These are phyloP conservation scores for Cordyceps militaris DNA, from an alignment of 2,329 filamentous ascomycete species.

Conservation along the genomic window DNA sequence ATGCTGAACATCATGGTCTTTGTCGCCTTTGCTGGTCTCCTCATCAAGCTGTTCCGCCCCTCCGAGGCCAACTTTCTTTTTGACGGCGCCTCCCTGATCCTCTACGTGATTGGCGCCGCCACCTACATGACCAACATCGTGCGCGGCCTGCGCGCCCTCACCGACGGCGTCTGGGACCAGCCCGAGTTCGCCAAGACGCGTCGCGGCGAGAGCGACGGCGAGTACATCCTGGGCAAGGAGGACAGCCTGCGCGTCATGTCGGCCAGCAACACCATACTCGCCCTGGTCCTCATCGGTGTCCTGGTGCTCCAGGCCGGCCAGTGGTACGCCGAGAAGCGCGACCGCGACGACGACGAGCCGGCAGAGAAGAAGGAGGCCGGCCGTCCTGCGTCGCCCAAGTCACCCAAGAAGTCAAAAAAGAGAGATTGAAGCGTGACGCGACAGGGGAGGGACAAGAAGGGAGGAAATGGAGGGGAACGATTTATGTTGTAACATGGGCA, in stretches of 20 bases:
- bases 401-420: conserved; percentile 21
- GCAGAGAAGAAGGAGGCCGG: conserved; percentile 43
- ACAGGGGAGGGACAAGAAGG: background rate
- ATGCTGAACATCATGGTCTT: conserved; percentile 91
- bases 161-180: conserved; percentile 55
- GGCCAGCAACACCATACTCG: conserved; percentile 93
- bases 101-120: conserved; percentile 80
- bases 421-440: conserved; percentile 28
- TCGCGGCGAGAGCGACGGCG: conserved; percentile 42
- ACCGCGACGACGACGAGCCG: conserved; percentile 69
- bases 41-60: conserved; percentile 91
- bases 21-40: conserved; percentile 79
- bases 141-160: conserved; percentile 83
- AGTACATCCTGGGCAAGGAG: conserved; percentile 70
- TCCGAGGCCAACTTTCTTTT: conserved; percentile 94
- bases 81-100: conserved; percentile 71
- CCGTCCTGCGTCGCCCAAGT: conserved; percentile 15
- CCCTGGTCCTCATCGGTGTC: conserved; percentile 84
- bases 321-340: conserved; percentile 97
- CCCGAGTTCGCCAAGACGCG: conserved; percentile 32
- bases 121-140: conserved; percentile 96
- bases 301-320: conserved; percentile 90
- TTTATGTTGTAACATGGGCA: conserved; percentile 5
- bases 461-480: background rate
- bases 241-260: conserved; percentile 86